These are phyloP conservation scores for Diplodia scrobiculata DNA, from an alignment of 2,329 filamentous ascomycete genomes.

Conservation along the genomic window DNA sequence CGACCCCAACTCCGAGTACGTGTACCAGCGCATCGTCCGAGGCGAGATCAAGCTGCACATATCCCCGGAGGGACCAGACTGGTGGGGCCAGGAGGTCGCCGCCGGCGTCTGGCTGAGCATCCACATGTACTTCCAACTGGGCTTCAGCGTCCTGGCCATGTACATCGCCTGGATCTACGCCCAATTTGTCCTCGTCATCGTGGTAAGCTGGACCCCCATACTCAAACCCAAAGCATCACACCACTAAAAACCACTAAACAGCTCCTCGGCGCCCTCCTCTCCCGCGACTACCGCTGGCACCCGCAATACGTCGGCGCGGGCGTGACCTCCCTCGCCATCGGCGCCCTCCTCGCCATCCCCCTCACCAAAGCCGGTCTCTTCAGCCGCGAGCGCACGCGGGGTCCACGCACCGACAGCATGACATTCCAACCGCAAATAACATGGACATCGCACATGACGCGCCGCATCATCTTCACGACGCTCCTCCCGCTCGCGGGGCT, in stretches of 20 bases:
- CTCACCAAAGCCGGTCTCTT: constrained; percentile 72
- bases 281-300: constrained; percentile 65
- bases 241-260: constrained; percentile 37
- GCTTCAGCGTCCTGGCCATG: constrained; percentile 70
- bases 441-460: constrained; percentile 72
- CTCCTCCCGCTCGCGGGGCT: constrained; percentile 67
- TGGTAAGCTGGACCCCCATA: constrained; percentile 52
- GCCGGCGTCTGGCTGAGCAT: constrained; percentile 67
- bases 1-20: constrained; percentile 54
- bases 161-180: constrained; percentile 77
- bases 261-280: constrained; percentile 70
- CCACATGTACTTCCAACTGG: constrained; percentile 73
- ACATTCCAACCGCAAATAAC: constrained; percentile 65
- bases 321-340: constrained; percentile 66
- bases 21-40: constrained; percentile 54
- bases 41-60: constrained; percentile 79
- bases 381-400: constrained; percentile 63
- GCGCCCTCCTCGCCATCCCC: constrained; percentile 69
- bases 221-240: not conserved
- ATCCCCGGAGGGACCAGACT: constrained; percentile 68
- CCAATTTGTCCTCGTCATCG: constrained; percentile 71
- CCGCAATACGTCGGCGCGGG: constrained; percentile 68
- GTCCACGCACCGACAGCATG: constrained; percentile 65
- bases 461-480: constrained; percentile 67
- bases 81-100: constrained; percentile 76